phyloP scores from a whole-genome alignment of 2,329 filamentous ascomycete genomes.

The Rhynchosporium agropyri region DNA sequence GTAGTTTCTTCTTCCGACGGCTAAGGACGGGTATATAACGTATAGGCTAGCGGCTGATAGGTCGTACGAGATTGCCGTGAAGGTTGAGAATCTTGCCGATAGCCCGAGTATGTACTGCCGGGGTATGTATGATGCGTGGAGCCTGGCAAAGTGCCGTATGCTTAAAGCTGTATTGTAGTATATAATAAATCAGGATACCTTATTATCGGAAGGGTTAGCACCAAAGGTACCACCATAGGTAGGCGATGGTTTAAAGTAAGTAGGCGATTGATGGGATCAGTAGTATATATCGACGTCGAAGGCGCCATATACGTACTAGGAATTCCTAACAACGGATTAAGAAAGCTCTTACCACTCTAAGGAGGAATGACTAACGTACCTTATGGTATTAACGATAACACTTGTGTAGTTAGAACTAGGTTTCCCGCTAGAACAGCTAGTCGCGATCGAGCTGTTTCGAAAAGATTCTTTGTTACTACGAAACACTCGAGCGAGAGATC shows the following conservation, averaged over 20 bases:
- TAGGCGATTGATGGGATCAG: neutral
- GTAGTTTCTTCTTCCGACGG: neutral
- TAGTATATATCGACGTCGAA: neutral
- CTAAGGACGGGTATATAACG: neutral
- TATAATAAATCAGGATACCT: neutral
- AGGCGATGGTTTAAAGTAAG: neutral
- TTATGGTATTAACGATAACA: neutral
- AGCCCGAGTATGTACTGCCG: neutral
- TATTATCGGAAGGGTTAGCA: neutral
- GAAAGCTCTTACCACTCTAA: neutral
- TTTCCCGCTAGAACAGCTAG: neutral
- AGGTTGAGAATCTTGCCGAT: conserved; percentile 1
- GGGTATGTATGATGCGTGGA: neutral
- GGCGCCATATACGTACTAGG: neutral
- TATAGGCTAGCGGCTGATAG: neutral
- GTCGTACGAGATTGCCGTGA: conserved; percentile 1
- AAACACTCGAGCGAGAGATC: conserved; percentile 10
- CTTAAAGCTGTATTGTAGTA: neutral
- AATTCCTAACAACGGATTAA: neutral
- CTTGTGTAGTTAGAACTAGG: neutral
- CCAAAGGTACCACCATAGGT: neutral
- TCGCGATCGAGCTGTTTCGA: conserved; percentile 6
- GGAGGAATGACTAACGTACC: neutral
- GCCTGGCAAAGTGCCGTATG: neutral
- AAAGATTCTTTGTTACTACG: neutral